These are phyloP conservation scores for Friedmanniomyces endolithicus DNA, from an alignment of 495 filamentous ascomycete genomes.

Conservation along the genomic window DNA sequence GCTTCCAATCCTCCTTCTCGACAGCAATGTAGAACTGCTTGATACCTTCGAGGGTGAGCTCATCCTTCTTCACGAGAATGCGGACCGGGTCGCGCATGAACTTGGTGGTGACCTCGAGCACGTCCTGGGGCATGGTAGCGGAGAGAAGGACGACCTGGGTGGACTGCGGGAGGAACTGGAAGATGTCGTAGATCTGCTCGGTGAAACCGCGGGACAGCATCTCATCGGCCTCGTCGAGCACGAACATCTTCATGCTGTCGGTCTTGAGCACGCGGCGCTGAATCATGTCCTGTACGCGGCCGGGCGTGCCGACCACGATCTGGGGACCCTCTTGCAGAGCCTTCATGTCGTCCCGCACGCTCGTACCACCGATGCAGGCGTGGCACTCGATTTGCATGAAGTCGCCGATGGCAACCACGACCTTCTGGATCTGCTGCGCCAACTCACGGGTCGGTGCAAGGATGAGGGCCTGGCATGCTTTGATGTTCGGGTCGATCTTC, in stretches of 20 bases:
- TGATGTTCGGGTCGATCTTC: slow-evolving; percentile 87
- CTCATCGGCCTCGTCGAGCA: slow-evolving; percentile 98
- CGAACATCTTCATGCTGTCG: slow-evolving; percentile 96
- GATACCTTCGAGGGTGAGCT: slow-evolving; percentile 96
- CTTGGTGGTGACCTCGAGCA: slow-evolving; percentile 98
- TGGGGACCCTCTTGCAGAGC: slow-evolving; percentile 91
- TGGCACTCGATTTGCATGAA: slow-evolving; percentile 99
- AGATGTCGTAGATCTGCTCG: slow-evolving; percentile 99
- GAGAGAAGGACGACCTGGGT: slow-evolving; percentile 97
- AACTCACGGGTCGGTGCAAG: slow-evolving; percentile 95
- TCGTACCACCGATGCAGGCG: slow-evolving; percentile 97
- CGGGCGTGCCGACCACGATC: slow-evolving; percentile 91
- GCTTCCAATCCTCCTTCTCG: slow-evolving; percentile 99
- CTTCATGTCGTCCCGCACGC: slow-evolving; percentile 94
- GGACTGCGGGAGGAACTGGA: slow-evolving; percentile 90
- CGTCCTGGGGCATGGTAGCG: slow-evolving; percentile 95
- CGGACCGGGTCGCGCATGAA: slow-evolving; percentile 99
- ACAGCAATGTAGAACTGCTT: slow-evolving; percentile 99
- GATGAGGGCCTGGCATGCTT: slow-evolving; percentile 88
- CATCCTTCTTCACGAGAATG: slow-evolving; percentile 98
- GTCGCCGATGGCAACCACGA: slow-evolving; percentile 94
- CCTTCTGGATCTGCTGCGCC: slow-evolving; percentile 97
- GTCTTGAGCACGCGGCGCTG: slow-evolving; percentile 88
- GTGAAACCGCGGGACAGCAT: slow-evolving; percentile 97
- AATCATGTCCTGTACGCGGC: slow-evolving; percentile 98